A percentile compares a stretch with the other conserved stretches of the same genome.
Evolutionary conservation across 2,329 filamentous ascomycete genomes (phyloP).

Genomic region (Cercospora nicotianae): DNA sequence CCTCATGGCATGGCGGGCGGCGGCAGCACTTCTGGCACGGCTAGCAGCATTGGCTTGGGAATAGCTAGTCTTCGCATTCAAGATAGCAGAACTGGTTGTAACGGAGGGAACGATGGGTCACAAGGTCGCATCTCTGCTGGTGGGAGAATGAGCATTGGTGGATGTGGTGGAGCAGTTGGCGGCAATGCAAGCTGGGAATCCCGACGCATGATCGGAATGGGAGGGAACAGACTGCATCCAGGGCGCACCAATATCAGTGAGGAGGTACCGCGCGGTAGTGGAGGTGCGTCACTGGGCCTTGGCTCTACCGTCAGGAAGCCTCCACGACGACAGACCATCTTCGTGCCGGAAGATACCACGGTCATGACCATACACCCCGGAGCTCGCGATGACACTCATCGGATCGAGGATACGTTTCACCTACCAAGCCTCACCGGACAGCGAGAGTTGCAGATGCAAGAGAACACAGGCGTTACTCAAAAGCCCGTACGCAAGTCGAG

Average conservation of each 20-base stretch:
- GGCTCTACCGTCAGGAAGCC: slow-evolving; percentile 35
- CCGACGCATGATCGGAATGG: background rate
- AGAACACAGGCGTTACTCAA: slow-evolving; percentile 2
- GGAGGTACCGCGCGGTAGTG: background rate
- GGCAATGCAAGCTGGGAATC: background rate
- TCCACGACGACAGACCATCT: slow-evolving; percentile 51
- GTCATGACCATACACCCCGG: slow-evolving; percentile 55
- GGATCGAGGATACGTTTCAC: slow-evolving; percentile 38
- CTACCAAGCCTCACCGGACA: background rate
- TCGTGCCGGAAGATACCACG: slow-evolving; percentile 54
- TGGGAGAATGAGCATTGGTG: slow-evolving; percentile 1
- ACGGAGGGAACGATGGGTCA: background rate
- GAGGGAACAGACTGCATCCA: background rate
- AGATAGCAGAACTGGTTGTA: background rate
- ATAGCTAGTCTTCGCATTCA: background rate
- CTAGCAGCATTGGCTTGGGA: background rate
- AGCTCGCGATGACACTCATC: slow-evolving; percentile 34
- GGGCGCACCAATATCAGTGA: background rate
- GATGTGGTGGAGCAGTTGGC: background rate
- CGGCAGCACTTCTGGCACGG: background rate
- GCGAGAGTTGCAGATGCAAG: background rate
- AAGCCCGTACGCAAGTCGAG: slow-evolving; percentile 36
- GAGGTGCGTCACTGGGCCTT: background rate
- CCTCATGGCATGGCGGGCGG: background rate
- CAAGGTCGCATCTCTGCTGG: slow-evolving; percentile 3